These are phyloP conservation scores for Noccaea bulbosa DNA, from an alignment of 345 rosid species.

Conservation along the genomic window DNA sequence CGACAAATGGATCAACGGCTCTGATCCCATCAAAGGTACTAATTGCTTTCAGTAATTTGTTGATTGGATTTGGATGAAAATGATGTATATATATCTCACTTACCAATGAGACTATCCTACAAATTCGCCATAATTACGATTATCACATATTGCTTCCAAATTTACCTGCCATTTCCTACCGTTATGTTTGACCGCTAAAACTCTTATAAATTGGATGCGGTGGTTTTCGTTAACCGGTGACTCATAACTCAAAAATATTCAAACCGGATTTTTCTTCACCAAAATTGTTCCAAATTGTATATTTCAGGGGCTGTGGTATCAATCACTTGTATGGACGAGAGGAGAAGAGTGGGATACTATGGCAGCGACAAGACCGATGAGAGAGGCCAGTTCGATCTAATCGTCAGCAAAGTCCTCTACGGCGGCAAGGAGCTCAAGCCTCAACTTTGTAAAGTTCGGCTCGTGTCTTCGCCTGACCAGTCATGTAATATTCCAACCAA, in stretches of 20 bases:
- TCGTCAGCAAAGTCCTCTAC: conserved; percentile 42
- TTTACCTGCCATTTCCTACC: no score
- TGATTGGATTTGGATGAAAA: neutral
- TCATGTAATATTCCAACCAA: conserved; percentile 66
- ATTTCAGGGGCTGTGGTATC: conserved; percentile 62
- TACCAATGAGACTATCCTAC: neutral
- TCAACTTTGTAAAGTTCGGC: conserved; percentile 58
- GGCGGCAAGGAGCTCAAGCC: conserved; percentile 59
- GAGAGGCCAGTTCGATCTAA: conserved; percentile 60
- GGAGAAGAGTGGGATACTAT: conserved; percentile 60
- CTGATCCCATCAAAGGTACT: conserved; percentile 69
- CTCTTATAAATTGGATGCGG: neutral
- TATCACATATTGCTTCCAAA: no score
- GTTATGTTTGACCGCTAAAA: no score
- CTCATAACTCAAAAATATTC: neutral
- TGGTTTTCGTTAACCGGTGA: neutral
- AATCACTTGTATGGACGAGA: conserved; percentile 70
- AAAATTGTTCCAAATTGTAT: neutral
- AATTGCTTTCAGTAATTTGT: neutral
- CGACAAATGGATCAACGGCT: conserved; percentile 61
- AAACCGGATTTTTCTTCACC: neutral
- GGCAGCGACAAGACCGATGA: conserved; percentile 69
- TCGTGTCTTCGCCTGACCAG: conserved; percentile 67
- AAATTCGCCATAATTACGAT: no score
- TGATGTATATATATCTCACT: neutral